Conservation (phyloP, 768 basidiomycete genomes). For the Rhodotorula diobovata region DNA sequence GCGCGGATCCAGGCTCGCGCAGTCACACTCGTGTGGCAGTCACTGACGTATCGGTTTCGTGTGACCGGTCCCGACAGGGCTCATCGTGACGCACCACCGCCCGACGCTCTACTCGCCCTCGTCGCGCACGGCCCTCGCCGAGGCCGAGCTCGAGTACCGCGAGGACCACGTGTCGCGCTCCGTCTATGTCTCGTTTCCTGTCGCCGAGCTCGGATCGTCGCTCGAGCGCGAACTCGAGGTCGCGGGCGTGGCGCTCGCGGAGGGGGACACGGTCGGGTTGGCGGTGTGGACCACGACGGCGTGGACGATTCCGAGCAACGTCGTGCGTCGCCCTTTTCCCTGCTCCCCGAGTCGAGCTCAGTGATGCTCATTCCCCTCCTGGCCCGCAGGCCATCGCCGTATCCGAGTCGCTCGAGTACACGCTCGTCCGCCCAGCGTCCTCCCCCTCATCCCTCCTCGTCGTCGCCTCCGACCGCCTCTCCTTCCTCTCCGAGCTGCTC, state of each 20-base stretch:
- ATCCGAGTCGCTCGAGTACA: conserved; percentile 66
- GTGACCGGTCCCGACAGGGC: conserved; percentile 53
- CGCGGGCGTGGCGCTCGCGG: neutral
- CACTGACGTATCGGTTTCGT: neutral
- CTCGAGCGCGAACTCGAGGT: conserved; percentile 25
- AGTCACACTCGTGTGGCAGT: neutral
- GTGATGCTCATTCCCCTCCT: neutral
- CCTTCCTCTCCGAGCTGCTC: conserved; percentile 45
- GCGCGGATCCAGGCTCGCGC: neutral
- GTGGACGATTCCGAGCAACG: conserved; percentile 93
- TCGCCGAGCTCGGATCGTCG: conserved; percentile 47
- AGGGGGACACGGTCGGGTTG: conserved; percentile 52
- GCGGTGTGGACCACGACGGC: conserved; percentile 97
- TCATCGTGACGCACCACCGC: conserved; percentile 78
- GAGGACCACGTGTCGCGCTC: conserved; percentile 84
- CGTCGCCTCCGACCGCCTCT: conserved; percentile 48
- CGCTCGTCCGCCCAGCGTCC: conserved; percentile 49
- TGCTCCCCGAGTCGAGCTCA: neutral
- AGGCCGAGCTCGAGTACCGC: conserved; percentile 85
- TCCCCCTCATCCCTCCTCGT: conserved; percentile 44
- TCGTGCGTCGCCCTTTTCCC: conserved; percentile 55
- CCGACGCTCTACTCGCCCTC: conserved; percentile 95
- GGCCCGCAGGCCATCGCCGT: conserved; percentile 75
- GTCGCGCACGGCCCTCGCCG: conserved; percentile 85
- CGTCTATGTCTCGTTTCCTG: conserved; percentile 72